Conservation (phyloP, 75 land plant genomes). For the Isoetes taiwanensis region DNA sequence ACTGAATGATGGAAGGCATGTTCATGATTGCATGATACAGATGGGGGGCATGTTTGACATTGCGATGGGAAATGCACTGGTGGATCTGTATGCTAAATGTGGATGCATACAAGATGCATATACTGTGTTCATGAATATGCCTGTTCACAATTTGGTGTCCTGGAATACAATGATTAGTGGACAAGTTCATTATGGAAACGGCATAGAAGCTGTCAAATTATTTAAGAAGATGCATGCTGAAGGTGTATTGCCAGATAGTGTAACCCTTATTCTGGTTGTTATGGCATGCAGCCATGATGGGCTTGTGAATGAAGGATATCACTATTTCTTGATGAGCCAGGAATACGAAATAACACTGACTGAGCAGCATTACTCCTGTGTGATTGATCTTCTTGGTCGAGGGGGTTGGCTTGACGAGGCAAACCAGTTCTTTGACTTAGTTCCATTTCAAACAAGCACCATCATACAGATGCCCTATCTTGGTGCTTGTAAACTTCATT, state of each 20-base stretch:
- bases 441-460: too few species aligned
- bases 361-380: constrained; percentile 53
- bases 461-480: too few species aligned
- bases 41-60: too few species aligned
- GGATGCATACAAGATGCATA: constrained; percentile 10
- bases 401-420: constrained; percentile 40
- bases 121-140: background rate
- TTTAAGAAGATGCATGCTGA: constrained; percentile 10
- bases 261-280: constrained; percentile 8
- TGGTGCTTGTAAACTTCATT: too few species aligned
- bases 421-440: too few species aligned
- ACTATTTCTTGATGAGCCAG: constrained; percentile 21
- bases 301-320: constrained; percentile 34
- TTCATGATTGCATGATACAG: too few species aligned
- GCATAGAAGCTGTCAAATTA: constrained; percentile 6
- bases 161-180: constrained; percentile 22
- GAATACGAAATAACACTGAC: constrained; percentile 21
- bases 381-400: constrained; percentile 50
- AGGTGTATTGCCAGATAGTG: constrained; percentile 8
- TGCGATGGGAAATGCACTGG: constrained; percentile 17
- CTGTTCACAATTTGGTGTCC: constrained; percentile 1
- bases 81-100: constrained; percentile 15
- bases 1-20: too few species aligned
- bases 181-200: constrained; percentile 9
- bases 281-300: constrained; percentile 15